Percentiles rank a stretch among this genome's conserved stretches.
Evolutionary conservation across 495 filamentous ascomycete genomes (phyloP).

Genomic region (Peziza echinospora): DNA sequence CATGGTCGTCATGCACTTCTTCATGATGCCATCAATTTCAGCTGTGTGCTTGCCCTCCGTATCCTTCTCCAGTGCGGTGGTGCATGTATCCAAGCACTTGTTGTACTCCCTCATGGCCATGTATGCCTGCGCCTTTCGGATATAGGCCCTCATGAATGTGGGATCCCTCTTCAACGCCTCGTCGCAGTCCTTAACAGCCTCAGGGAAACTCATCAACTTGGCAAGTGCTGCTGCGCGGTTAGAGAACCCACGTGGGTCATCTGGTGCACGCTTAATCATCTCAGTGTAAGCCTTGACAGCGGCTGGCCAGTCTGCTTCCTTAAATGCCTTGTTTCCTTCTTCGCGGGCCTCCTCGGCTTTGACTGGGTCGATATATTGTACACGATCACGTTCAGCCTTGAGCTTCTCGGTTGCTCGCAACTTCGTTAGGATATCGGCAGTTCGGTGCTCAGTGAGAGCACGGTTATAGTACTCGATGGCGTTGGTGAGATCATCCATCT

Average conservation of each 20-base stretch:
- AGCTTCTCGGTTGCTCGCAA: slow-evolving; percentile 81
- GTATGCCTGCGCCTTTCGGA: slow-evolving; percentile 81
- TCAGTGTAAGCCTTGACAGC: slow-evolving; percentile 89
- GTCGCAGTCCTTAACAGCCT: slow-evolving; percentile 83
- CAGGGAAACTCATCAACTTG: slow-evolving; percentile 88
- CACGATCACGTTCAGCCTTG: slow-evolving; percentile 52
- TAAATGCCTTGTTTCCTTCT: slow-evolving; percentile 87
- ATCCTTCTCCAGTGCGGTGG: slow-evolving; percentile 59
- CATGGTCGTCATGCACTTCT: slow-evolving; percentile 84
- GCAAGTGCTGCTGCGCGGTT: slow-evolving; percentile 94
- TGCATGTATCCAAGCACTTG: slow-evolving; percentile 74
- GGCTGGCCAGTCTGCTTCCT: slow-evolving; percentile 85
- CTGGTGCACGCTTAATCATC: slow-evolving; percentile 88
- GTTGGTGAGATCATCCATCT: slow-evolving; percentile 51
- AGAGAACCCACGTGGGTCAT: slow-evolving; percentile 84
- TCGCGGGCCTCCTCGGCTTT: slow-evolving; percentile 93
- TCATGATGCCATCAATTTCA: slow-evolving; percentile 84
- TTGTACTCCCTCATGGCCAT: slow-evolving; percentile 96
- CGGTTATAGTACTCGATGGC: slow-evolving; percentile 84
- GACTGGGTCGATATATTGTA: slow-evolving; percentile 68
- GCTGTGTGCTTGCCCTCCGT: slow-evolving; percentile 49
- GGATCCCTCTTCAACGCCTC: slow-evolving; percentile 71
- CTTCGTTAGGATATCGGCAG: slow-evolving; percentile 79
- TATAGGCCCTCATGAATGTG: slow-evolving; percentile 85
- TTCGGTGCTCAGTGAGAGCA: slow-evolving; percentile 89